phyloP scores from a whole-genome alignment of 352 stramenopile genomes.

The Globisporangium perplexum region DNA sequence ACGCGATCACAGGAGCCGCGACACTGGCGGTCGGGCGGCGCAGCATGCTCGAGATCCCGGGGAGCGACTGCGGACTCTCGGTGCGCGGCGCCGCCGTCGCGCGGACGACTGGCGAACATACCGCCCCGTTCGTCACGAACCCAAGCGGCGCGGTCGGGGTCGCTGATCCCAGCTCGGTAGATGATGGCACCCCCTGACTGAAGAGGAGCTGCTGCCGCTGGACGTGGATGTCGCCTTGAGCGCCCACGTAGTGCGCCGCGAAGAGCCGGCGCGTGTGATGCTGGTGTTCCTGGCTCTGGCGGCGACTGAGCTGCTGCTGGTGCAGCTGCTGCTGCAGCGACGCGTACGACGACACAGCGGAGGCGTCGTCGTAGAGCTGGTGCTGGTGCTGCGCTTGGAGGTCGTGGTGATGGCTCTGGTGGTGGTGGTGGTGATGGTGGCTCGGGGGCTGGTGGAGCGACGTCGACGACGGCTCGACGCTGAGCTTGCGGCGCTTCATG shows the following conservation, averaged over 20 bases:
- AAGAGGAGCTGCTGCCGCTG: slow-evolving; percentile 1
- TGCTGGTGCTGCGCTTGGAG: neutral
- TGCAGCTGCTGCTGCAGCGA: slow-evolving; percentile 1
- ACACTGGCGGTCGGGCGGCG: neutral
- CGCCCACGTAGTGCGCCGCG: neutral
- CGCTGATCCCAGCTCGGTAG: too few species aligned
- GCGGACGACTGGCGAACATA: neutral
- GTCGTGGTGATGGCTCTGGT: neutral
- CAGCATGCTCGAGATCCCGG: slow-evolving; percentile 4
- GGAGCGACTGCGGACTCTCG: slow-evolving; percentile 5
- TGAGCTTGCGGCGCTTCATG: slow-evolving; percentile 1
- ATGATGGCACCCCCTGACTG: neutral
- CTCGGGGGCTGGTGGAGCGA: neutral
- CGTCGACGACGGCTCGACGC: neutral
- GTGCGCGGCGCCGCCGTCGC: neutral
- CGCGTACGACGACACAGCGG: neutral
- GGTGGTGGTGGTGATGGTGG: neutral
- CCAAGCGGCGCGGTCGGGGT: neutral
- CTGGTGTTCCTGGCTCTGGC: neutral
- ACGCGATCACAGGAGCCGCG: neutral
- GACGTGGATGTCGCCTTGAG: neutral
- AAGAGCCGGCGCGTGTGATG: neutral
- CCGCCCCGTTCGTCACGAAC: neutral
- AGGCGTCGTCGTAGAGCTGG: neutral
- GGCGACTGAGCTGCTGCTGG: neutral